phyloP scores from a whole-genome alignment of 768 basidiomycete genomes.

The Termitomyces sp. region DNA sequence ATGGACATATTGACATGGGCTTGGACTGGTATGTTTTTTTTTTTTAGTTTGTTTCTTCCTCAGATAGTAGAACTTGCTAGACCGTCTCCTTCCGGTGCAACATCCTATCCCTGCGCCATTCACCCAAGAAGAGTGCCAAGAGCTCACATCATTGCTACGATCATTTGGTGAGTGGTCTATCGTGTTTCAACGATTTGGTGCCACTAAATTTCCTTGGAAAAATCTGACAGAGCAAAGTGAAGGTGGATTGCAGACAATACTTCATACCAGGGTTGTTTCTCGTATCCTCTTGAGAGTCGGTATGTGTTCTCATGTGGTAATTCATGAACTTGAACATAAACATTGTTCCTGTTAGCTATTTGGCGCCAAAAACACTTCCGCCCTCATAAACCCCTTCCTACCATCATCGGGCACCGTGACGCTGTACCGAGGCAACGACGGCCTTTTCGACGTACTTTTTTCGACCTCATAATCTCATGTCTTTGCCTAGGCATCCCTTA shows the following conservation, averaged over 20 bases:
- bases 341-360: constrained; percentile 34
- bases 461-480: constrained; percentile 55
- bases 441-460: constrained; percentile 40
- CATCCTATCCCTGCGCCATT: constrained; percentile 60
- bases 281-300: constrained; percentile 65
- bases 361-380: constrained; percentile 73
- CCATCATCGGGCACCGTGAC: constrained; percentile 30
- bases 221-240: constrained; percentile 23
- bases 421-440: constrained; percentile 25
- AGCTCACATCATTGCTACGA: constrained; percentile 56
- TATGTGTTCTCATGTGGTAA: constrained; percentile 24
- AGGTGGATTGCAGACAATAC: constrained; percentile 36
- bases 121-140: constrained; percentile 70
- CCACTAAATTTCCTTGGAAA: neutral
- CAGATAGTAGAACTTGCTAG: constrained; percentile 23
- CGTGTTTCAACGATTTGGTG: neutral
- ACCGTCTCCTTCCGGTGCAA: constrained; percentile 62
- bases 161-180: constrained; percentile 25
- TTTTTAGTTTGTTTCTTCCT: neutral
- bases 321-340: neutral
- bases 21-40: constrained; percentile 56
- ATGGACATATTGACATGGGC: constrained; percentile 76
- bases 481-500: constrained; percentile 79
- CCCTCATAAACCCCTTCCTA: constrained; percentile 59
- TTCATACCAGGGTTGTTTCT: constrained; percentile 60